A percentile compares a stretch with the other conserved stretches of the same genome.
These are phyloP conservation scores for Diaporthe vaccinii DNA, from an alignment of 2,329 filamentous ascomycete species.

Conservation along the genomic window DNA sequence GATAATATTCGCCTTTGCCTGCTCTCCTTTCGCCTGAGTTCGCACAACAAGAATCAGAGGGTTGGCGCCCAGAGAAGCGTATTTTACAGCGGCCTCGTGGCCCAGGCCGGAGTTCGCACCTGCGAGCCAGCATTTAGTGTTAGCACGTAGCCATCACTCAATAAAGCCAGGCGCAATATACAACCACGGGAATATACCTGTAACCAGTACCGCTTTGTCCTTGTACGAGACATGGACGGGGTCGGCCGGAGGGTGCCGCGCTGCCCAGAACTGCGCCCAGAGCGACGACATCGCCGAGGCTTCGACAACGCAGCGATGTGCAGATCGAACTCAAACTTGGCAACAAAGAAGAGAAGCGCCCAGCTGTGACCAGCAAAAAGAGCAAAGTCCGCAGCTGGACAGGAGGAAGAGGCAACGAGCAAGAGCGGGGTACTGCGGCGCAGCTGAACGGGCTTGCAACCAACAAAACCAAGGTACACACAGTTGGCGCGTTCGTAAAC, in stretches of 20 bases:
- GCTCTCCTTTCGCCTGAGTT: constrained; percentile 56
- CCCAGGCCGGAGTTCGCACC: constrained; percentile 64
- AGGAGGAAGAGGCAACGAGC: no score
- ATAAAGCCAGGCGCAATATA: background rate
- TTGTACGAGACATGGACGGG: constrained; percentile 18
- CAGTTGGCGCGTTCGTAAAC: no score
- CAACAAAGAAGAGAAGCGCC: no score
- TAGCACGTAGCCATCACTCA: no score
- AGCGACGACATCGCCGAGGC: constrained; percentile 18
- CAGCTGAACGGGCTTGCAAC: no score
- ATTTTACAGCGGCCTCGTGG: constrained; percentile 62
- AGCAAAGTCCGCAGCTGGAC: no score
- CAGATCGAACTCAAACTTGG: no score
- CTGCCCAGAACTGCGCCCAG: constrained; percentile 34
- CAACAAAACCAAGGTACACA: no score
- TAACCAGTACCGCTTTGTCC: constrained; percentile 30
- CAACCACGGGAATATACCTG: background rate
- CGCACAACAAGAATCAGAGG: constrained; percentile 61
- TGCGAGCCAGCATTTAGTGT: constrained; percentile 41
- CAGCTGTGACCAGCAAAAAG: no score
- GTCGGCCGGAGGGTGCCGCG: constrained; percentile 25
- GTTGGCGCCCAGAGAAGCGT: constrained; percentile 56
- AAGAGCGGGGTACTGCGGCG: no score
- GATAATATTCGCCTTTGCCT: constrained; percentile 54
- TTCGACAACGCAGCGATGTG: no score